Conservation (phyloP, 75 land plant species). For the Pinus albicaulis region DNA sequence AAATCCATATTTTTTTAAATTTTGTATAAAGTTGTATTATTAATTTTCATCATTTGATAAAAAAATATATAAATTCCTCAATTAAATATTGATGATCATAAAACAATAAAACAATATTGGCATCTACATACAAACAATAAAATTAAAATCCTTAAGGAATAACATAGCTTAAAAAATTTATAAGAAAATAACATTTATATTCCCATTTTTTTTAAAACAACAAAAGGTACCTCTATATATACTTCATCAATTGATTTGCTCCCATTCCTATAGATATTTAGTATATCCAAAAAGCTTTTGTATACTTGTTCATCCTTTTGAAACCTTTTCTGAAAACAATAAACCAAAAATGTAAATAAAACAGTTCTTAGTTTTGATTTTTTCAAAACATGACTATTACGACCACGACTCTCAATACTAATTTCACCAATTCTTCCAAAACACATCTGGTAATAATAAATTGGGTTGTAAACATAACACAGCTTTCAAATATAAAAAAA, state of each 20-base stretch:
- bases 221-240: conserved; percentile 61
- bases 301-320: conserved; percentile 72
- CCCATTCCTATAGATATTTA: conserved; percentile 76
- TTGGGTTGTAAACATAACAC: background rate
- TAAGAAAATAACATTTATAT: background rate
- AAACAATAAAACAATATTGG: conserved; percentile 66
- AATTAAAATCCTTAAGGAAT: background rate
- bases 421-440: too few relatives aligned
- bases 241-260: conserved; percentile 76
- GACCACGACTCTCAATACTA: too few relatives aligned
- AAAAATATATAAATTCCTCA: conserved; percentile 77
- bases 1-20: too few relatives aligned
- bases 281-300: conserved; percentile 77
- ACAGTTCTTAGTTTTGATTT: too few relatives aligned
- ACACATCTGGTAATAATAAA: background rate
- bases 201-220: background rate
- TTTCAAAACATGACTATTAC: background rate
- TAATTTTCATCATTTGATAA: conserved; percentile 35
- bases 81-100: conserved; percentile 67
- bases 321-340: conserved; percentile 57
- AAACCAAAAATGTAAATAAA: background rate
- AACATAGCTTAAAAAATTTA: background rate
- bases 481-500: background rate
- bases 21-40: too few relatives aligned
- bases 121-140: conserved; percentile 35